Conservation (phyloP, 306 rosid species). For the Oemleria cerasiformis region DNA sequence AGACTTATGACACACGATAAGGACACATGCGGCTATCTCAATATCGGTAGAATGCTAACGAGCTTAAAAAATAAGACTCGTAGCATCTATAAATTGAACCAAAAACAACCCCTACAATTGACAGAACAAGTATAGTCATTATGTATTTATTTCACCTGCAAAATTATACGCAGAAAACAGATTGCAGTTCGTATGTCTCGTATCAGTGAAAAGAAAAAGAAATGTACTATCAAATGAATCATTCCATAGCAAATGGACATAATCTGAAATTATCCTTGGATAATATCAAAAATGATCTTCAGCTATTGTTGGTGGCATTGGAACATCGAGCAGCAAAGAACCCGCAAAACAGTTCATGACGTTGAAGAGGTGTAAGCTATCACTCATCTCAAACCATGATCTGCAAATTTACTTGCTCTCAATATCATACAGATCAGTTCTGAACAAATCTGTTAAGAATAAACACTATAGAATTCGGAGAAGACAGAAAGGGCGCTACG, state of each 20-base stretch:
- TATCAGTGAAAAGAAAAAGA: not conserved
- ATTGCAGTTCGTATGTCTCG: not conserved
- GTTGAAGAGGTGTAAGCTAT: slow-evolving; percentile 13
- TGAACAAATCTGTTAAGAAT: slow-evolving; percentile 45
- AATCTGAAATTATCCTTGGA: slow-evolving; percentile 25
- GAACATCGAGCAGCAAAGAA: slow-evolving; percentile 29
- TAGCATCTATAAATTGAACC: not conserved
- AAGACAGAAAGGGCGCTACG: not conserved
- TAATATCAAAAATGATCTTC: not conserved
- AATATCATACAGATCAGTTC: slow-evolving; percentile 66
- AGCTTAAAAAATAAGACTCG: not conserved
- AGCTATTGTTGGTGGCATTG: slow-evolving; percentile 23
- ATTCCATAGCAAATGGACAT: slow-evolving; percentile 23
- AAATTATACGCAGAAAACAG: slow-evolving; percentile 5
- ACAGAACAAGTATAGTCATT: slow-evolving; percentile 23
- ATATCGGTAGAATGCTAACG: no score
- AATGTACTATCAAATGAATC: not conserved
- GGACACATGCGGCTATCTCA: no score
- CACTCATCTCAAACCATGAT: slow-evolving; percentile 22
- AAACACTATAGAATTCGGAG: slow-evolving; percentile 20
- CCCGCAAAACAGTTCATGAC: slow-evolving; percentile 16
- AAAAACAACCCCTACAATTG: slow-evolving; percentile 4
- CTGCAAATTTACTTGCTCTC: slow-evolving; percentile 64
- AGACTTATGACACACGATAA: not conserved
- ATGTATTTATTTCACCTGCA: slow-evolving; percentile 21